Conservation (phyloP, 345 rosid species). For the Salix udensis region DNA sequence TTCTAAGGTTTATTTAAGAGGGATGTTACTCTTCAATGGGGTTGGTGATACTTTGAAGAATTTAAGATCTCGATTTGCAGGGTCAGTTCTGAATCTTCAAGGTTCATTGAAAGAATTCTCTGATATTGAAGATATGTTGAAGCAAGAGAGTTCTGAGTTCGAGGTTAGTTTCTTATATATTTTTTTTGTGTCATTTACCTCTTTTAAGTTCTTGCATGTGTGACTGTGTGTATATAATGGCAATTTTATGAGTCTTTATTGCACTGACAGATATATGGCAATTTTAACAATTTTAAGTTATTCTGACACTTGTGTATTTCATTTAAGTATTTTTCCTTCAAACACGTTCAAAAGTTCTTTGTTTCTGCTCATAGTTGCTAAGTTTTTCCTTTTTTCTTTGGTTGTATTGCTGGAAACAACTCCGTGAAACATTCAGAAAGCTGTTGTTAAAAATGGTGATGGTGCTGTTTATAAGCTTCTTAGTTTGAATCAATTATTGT, state of each 20-base stretch:
- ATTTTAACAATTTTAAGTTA: not conserved
- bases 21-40: constrained; percentile 55
- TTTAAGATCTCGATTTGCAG: constrained; percentile 40
- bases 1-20: constrained; percentile 57
- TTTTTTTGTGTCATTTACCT: not conserved
- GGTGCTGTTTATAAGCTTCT: constrained; percentile 47
- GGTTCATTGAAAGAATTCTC: constrained; percentile 46
- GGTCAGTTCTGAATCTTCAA: constrained; percentile 41
- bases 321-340: not conserved
- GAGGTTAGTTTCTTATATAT: constrained; percentile 50
- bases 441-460: constrained; percentile 42
- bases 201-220: not conserved
- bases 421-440: constrained; percentile 44
- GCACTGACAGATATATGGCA: not conserved
- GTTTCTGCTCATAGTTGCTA: not conserved
- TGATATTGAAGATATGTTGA: constrained; percentile 63
- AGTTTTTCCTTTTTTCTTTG: constrained; percentile 1
- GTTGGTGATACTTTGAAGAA: constrained; percentile 48
- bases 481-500: constrained; percentile 53
- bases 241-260: not conserved
- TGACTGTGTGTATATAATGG: not conserved
- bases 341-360: not conserved
- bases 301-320: not conserved
- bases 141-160: constrained; percentile 49
- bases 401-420: constrained; percentile 8